A percentile compares a stretch with the other conserved stretches of the same genome.
These are phyloP conservation scores for Fusarium sp. DNA, from an alignment of 2,329 filamentous ascomycete genomes.

Conservation along the genomic window DNA sequence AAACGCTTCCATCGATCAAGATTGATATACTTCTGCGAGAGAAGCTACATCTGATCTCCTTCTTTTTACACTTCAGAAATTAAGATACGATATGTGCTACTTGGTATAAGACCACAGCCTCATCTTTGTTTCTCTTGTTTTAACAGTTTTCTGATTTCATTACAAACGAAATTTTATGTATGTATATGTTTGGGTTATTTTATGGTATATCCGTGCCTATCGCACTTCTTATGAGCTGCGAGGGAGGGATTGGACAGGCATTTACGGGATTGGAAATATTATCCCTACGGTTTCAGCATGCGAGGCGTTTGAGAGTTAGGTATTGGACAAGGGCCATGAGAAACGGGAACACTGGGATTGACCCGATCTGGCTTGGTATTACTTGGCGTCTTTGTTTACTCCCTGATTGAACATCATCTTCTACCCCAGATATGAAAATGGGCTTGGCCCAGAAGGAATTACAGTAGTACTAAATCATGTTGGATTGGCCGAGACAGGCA, in stretches of 20 bases:
- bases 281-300: conserved; percentile 32
- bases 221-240: conserved; percentile 5
- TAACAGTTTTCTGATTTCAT: conserved; percentile 28
- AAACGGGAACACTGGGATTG: conserved; percentile 20
- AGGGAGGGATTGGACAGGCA: conserved; percentile 23
- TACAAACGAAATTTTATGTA: conserved; percentile 12
- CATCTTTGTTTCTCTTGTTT: conserved; percentile 30
- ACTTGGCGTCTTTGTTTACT: conserved; percentile 29
- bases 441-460: conserved; percentile 25
- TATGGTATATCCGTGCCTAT: conserved; percentile 15
- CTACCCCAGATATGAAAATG: conserved; percentile 31
- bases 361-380: conserved; percentile 27
- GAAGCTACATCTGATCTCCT: background rate
- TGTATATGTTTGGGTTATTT: conserved; percentile 25
- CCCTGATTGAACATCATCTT: conserved; percentile 23
- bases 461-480: conserved; percentile 20
- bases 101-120: conserved; percentile 16
- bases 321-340: conserved; percentile 14
- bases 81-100: conserved; percentile 11
- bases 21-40: background rate
- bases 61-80: conserved; percentile 3
- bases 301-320: conserved; percentile 40
- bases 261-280: conserved; percentile 16
- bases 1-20: background rate
- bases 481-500: conserved; percentile 15